Evolutionary conservation across 2,329 filamentous ascomycete genomes (phyloP), one percentile per base, ranked within the genome.

Genomic region (Huntiella abstrusa): DNA sequence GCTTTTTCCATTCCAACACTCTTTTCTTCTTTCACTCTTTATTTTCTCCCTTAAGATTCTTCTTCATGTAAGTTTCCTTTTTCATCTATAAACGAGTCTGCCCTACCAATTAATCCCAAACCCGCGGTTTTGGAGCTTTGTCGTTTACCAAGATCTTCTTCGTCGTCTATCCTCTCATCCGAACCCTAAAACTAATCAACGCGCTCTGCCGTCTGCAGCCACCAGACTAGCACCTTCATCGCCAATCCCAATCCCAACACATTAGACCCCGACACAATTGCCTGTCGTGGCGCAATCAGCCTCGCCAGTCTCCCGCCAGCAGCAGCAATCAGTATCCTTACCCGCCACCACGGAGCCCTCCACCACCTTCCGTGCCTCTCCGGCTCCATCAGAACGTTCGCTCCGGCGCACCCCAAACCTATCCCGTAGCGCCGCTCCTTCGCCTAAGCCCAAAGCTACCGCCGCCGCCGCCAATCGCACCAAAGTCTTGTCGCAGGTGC

Each of bases 401-500:
- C 39, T 46, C 12, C 34, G 48, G n/a, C 42, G 35, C 10, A 47
- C 60, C 60, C 48, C 39, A 34, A 43, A 32, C 13, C 33, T 47
- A 10, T 36, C 58, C 38, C 28, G 22, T 15, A 65, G 52, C 62
- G 40, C 41, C 35, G 17, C 33, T 15, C 22, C 22, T 58, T 55
- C 65, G 60, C 42, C 54, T 53, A 52, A 46, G 50, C 55, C 58
- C 52, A 51, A 17, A 49, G 45, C 8, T n/a, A n/a, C n/a, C 15
- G 17, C 19, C 5, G 40, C 28, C 13, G 17, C 40, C 22, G 19
- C 40, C 34, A 55, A 53, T 46, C 56, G 52, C 46, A 53, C 54
- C 42, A 58, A 54, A 48, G 54, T 63, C 46, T 64, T 64, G 45
- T 71, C 69, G 10, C 68, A 72, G 53, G 63, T 68, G 51, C 59